Conservation (phyloP, 202 grass and related monocot species). For the Setaria italica region DNA sequence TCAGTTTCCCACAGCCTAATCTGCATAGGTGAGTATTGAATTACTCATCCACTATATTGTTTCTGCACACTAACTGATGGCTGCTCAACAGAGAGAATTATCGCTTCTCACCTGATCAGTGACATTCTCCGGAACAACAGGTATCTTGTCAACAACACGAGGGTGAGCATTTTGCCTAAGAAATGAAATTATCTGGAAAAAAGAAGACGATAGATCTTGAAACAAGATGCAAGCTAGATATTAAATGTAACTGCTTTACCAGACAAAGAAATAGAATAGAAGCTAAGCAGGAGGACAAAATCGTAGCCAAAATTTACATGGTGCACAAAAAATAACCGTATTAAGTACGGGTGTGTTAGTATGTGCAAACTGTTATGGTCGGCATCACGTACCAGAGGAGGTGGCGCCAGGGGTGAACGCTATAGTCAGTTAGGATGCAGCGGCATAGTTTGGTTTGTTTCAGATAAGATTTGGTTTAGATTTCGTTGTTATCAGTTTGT, state of each 20-base stretch:
- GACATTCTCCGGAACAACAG: conserved; percentile 83
- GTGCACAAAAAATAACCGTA: background rate
- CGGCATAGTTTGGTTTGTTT: too few relatives aligned
- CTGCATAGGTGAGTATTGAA: conserved; percentile 47
- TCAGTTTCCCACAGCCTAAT: conserved; percentile 93
- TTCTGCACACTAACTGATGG: background rate
- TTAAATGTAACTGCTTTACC: conserved; percentile 9
- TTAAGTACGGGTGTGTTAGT: background rate
- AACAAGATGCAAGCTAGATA: background rate
- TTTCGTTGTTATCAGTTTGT: too few relatives aligned
- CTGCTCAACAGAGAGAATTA: background rate
- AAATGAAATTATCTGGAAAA: conserved; percentile 87
- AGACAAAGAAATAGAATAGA: background rate
- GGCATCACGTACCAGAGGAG: too few relatives aligned
- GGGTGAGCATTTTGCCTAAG: conserved; percentile 94
- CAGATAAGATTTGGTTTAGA: too few relatives aligned
- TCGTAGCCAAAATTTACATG: background rate
- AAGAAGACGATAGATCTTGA: background rate
- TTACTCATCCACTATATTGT: background rate
- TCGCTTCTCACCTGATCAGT: conserved; percentile 71
- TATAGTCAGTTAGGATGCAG: too few relatives aligned
- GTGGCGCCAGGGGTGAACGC: too few relatives aligned
- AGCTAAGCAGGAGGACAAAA: conserved; percentile 5
- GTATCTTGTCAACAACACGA: conserved; percentile 81
- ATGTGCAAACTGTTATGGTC: background rate